Conservation (phyloP, 2,329 filamentous ascomycete genomes). For the Mariannaea elegans region DNA sequence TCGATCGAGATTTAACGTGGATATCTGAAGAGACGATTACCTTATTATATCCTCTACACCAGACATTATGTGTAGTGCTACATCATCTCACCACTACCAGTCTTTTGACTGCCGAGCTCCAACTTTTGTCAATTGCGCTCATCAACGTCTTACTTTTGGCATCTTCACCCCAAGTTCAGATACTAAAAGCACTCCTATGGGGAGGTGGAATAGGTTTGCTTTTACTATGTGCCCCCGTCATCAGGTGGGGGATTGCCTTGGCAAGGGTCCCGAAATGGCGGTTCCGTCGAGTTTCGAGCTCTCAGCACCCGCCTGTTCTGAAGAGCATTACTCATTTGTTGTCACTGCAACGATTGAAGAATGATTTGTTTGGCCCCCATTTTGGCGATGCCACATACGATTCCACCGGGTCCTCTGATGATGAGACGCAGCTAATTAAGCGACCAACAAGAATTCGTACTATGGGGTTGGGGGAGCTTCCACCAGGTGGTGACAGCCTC, state of each 20-base stretch:
- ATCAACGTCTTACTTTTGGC: slow-evolving; percentile 84
- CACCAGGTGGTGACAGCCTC: slow-evolving; percentile 22
- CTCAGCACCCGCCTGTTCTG: slow-evolving; percentile 47
- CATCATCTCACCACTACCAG: slow-evolving; percentile 89
- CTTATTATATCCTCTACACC: slow-evolving; percentile 84
- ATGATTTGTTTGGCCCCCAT: slow-evolving; percentile 45
- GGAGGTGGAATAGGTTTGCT: slow-evolving; percentile 81
- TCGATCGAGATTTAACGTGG: slow-evolving; percentile 42
- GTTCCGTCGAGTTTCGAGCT: slow-evolving; percentile 67
- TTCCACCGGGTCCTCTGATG: slow-evolving; percentile 43
- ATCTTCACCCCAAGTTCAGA: slow-evolving; percentile 81
- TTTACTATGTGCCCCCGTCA: slow-evolving; percentile 74
- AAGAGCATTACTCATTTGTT: slow-evolving; percentile 52
- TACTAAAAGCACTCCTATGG: slow-evolving; percentile 88
- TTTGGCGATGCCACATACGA: slow-evolving; percentile 46
- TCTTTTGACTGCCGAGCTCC: slow-evolving; percentile 84
- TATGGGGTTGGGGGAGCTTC: slow-evolving; percentile 33
- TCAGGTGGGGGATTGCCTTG: slow-evolving; percentile 85
- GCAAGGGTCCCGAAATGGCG: slow-evolving; percentile 93
- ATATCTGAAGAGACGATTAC: slow-evolving; percentile 67
- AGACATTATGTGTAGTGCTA: slow-evolving; percentile 76
- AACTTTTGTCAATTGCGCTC: slow-evolving; percentile 83
- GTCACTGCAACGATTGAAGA: slow-evolving; percentile 58
- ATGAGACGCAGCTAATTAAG: slow-evolving; percentile 39
- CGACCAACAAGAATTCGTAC: slow-evolving; percentile 43